Evolutionary conservation across 202 grass and related monocot species (phyloP), one percentile per base, ranked within the genome.

Genomic region (Elaeis oleifera): DNA sequence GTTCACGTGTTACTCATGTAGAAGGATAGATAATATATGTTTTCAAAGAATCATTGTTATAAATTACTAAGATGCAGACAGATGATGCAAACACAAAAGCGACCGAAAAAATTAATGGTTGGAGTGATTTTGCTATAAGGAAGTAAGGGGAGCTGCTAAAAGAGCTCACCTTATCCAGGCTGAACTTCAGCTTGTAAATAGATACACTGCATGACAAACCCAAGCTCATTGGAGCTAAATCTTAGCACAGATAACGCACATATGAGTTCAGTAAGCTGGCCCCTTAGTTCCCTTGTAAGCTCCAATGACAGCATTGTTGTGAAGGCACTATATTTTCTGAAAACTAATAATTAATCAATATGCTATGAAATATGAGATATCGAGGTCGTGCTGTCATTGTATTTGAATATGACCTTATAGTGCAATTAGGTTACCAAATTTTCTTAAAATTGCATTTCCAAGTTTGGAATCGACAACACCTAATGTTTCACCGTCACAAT

Each of bases 111-210:
- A 6, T 29, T 29, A 29, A 31, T 31, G 28, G 28, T 31, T 31
- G 28, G 28, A 31, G 28, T 31, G 28, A 31, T 31, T 4, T 44
- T 13, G 1, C 36, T 44, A 44, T 2, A 14, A 44, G 36, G 11
- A 44, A 44, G 1, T 13, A 44, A 44, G 2, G 9, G 36, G 11
- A 59, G 24, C 31, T 16, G 17, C 19, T 28, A 39, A 36, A 56
- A n/a, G 15, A 18, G 48, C 53, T 84, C 57, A 88, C 90, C 84
- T 96, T 96, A 57, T 96, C 90, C 29, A 86, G 83, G 53, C 87
- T 96, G 81, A 96, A 96, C 78, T 96, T 96, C 20, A 96, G 71
- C 60, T 89, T 96, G 75, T 89, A 96, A 51, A 87, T 87, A 71
- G 87, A 96, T 74, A 90, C 69, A 60, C 87, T 96, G 59, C 90